These are phyloP conservation scores for Acrodontium crateriforme DNA, from an alignment of 2,329 filamentous ascomycete species.

Conservation along the genomic window DNA sequence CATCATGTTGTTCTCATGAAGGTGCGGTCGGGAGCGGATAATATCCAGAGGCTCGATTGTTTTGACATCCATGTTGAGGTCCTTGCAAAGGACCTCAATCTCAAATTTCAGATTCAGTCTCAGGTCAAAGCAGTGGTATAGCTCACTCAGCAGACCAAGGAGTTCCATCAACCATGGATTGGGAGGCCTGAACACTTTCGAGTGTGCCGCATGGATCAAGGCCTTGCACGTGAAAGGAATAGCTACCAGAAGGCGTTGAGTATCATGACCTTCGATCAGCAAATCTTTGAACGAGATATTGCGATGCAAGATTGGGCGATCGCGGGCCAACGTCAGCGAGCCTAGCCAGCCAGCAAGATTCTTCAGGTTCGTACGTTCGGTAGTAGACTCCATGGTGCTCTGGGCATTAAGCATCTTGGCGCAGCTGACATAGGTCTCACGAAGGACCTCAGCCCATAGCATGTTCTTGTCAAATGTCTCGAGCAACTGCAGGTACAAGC, in stretches of 20 bases:
- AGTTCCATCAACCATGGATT: constrained; percentile 99
- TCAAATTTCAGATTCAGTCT: constrained; percentile 98
- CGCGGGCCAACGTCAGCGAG: constrained; percentile 77
- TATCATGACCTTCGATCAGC: constrained; percentile 84
- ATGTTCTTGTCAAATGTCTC: constrained; percentile 65
- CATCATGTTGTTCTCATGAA: constrained; percentile 19
- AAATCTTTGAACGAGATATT: constrained; percentile 97
- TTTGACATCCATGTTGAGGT: constrained; percentile 82
- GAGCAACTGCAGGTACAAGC: constrained; percentile 81
- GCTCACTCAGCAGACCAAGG: constrained; percentile 73
- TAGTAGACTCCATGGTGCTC: constrained; percentile 66
- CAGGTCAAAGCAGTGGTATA: constrained; percentile 84
- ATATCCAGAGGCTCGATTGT: constrained; percentile 75
- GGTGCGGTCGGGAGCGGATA: constrained; percentile 56
- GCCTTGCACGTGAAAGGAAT: constrained; percentile 98
- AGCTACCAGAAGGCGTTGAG: constrained; percentile 76
- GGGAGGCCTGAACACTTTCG: constrained; percentile 80
- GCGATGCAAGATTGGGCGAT: constrained; percentile 89
- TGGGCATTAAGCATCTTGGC: constrained; percentile 83
- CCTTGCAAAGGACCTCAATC: constrained; percentile 93
- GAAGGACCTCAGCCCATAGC: constrained; percentile 77
- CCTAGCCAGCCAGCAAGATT: constrained; percentile 91
- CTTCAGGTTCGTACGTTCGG: constrained; percentile 78
- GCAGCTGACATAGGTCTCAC: constrained; percentile 82
- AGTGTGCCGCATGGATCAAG: constrained; percentile 67